A percentile compares a stretch with the other conserved stretches of the same genome.
These are phyloP conservation scores for Polyplosphaeria fusca DNA, from an alignment of 495 filamentous ascomycete species.

Conservation along the genomic window DNA sequence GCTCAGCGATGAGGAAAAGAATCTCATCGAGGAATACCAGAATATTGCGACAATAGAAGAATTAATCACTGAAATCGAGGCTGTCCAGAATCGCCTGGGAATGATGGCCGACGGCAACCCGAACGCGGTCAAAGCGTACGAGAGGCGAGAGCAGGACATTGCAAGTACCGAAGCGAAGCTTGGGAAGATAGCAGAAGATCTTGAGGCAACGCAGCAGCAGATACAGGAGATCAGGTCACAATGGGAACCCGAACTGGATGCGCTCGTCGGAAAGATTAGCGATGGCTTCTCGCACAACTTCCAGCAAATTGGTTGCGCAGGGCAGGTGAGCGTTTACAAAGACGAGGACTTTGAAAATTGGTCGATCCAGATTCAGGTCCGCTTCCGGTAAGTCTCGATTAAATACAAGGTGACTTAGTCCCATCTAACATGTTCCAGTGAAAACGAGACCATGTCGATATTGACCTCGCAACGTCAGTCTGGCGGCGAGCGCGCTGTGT, in stretches of 20 bases:
- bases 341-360: conserved; percentile 86
- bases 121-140: conserved; percentile 72
- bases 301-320: conserved; percentile 89
- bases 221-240: conserved; percentile 56
- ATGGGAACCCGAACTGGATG: conserved; percentile 86
- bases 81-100: conserved; percentile 69
- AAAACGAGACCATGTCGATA: conserved; percentile 76
- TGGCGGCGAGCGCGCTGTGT: conserved; percentile 92
- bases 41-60: conserved; percentile 54
- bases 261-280: conserved; percentile 74
- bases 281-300: conserved; percentile 88
- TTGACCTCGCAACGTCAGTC: conserved; percentile 92
- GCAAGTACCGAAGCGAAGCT: conserved; percentile 53
- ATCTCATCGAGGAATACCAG: conserved; percentile 30
- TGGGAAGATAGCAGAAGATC: conserved; percentile 43
- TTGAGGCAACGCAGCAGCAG: conserved; percentile 51
- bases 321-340: conserved; percentile 78
- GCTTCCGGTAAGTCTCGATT: conserved; percentile 67
- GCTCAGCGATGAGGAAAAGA: conserved; percentile 39
- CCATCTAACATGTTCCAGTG: conserved; percentile 45
- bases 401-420: not conserved
- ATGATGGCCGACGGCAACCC: conserved; percentile 77
- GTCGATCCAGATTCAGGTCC: conserved; percentile 91
- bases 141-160: conserved; percentile 62
- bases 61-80: conserved; percentile 69